phyloP scores from a whole-genome alignment of 768 basidiomycete species.

The Trametes punicea region DNA sequence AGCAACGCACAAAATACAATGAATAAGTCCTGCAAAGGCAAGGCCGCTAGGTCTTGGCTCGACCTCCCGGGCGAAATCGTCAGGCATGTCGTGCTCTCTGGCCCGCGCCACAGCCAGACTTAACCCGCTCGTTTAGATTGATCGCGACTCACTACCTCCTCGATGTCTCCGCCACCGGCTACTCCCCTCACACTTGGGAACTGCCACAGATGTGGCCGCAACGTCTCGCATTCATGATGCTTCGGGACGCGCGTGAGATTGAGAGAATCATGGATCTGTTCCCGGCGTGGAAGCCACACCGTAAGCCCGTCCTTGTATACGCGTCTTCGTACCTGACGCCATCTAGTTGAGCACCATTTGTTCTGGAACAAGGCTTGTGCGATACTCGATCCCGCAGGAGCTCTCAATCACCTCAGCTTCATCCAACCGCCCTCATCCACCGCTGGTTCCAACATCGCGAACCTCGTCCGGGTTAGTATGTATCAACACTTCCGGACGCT shows the following conservation, averaged over 20 bases:
- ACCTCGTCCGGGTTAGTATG: slow-evolving; percentile 33
- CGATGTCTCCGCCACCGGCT: slow-evolving; percentile 41
- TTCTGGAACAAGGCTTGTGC: slow-evolving; percentile 69
- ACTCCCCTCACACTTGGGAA: slow-evolving; percentile 49
- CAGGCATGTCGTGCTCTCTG: slow-evolving; percentile 38
- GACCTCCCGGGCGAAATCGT: slow-evolving; percentile 60
- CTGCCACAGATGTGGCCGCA: slow-evolving; percentile 55
- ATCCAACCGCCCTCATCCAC: slow-evolving; percentile 33
- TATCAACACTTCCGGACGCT: slow-evolving; percentile 65
- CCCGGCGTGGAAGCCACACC: slow-evolving; percentile 54
- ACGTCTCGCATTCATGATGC: slow-evolving; percentile 55
- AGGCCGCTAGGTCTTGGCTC: slow-evolving; percentile 57
- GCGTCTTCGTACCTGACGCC: slow-evolving; percentile 4
- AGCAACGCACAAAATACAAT: not conserved
- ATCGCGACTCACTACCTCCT: slow-evolving; percentile 59
- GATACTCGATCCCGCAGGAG: slow-evolving; percentile 60
- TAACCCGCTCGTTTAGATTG: slow-evolving; percentile 37
- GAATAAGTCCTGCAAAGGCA: slow-evolving; percentile 48
- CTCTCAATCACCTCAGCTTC: slow-evolving; percentile 46
- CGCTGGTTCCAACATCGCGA: slow-evolving; percentile 24
- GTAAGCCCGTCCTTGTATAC: slow-evolving; percentile 40
- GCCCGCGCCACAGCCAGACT: slow-evolving; percentile 18
- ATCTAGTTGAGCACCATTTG: slow-evolving; percentile 60
- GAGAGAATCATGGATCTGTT: slow-evolving; percentile 64
- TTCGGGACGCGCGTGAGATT: slow-evolving; percentile 60